Evolutionary conservation across 78 protist genomes (phyloP).

Genomic region (Andalucia godoyi): DNA sequence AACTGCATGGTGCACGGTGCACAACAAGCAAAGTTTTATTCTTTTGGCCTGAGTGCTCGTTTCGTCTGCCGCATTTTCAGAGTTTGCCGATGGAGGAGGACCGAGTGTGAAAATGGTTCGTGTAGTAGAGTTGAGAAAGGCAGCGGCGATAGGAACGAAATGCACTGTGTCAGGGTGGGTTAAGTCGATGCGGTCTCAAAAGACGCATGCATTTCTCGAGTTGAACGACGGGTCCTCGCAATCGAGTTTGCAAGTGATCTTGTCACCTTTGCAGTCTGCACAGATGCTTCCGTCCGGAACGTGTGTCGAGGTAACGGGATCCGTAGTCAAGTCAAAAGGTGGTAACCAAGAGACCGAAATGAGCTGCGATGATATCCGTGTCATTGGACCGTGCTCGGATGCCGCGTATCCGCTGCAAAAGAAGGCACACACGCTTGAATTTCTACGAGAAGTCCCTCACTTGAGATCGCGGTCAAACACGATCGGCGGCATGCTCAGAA

Average conservation of each 20-base stretch:
- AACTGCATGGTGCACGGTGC: too few relatives aligned
- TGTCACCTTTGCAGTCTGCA: not conserved
- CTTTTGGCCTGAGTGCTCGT: too few relatives aligned
- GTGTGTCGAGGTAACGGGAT: not conserved
- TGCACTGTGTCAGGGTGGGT: conserved; percentile 11
- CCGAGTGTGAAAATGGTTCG: too few relatives aligned
- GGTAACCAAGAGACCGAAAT: not conserved
- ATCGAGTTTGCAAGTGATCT: not conserved
- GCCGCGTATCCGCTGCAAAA: conserved; percentile 62
- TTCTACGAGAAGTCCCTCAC: conserved; percentile 72
- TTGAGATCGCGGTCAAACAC: conserved; percentile 58
- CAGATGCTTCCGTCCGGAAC: not conserved
- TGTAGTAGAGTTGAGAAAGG: too few relatives aligned
- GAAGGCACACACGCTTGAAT: conserved; percentile 68
- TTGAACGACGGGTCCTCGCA: not conserved
- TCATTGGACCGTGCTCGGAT: not conserved
- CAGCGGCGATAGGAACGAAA: not conserved
- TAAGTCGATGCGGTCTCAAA: not conserved
- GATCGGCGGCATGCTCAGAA: conserved; percentile 41
- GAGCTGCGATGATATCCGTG: not conserved
- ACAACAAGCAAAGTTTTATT: too few relatives aligned
- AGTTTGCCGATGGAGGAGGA: too few relatives aligned
- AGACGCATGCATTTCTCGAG: not conserved
- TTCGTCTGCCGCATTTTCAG: too few relatives aligned
- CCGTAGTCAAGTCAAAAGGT: not conserved